phyloP scores from a whole-genome alignment of 805 yeast genomes.

The Metschnikowia similis region DNA sequence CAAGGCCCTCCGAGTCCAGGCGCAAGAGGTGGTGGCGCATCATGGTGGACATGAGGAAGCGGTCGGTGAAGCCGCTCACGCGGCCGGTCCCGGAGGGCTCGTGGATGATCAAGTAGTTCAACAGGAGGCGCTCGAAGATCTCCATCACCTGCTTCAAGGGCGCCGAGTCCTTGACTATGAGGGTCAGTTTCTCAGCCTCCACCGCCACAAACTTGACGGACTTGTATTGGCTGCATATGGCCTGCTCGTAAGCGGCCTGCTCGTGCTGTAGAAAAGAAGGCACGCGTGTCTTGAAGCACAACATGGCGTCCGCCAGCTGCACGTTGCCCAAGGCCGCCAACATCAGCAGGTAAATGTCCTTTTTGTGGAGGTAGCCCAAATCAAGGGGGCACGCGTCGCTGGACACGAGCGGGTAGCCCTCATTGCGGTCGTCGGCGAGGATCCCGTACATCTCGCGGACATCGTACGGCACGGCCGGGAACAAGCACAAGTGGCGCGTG shows the following conservation, averaged over 20 bases:
- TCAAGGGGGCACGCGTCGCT: constrained; percentile 22
- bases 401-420: constrained; percentile 38
- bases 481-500: constrained; percentile 28
- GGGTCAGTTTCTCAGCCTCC: constrained; percentile 14
- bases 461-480: constrained; percentile 26
- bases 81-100: constrained; percentile 13
- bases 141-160: constrained; percentile 33
- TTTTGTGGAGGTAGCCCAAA: constrained; percentile 35
- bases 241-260: constrained; percentile 7
- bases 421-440: constrained; percentile 32
- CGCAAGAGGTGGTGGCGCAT: constrained; percentile 24
- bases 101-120: constrained; percentile 32
- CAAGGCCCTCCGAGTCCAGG: constrained; percentile 6
- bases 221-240: background rate
- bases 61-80: constrained; percentile 36
- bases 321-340: constrained; percentile 12
- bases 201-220: constrained; percentile 7
- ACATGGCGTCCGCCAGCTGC: constrained; percentile 9
- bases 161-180: constrained; percentile 27
- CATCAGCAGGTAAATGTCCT: constrained; percentile 18
- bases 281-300: constrained; percentile 11
- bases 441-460: constrained; percentile 17
- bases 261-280: constrained; percentile 3
- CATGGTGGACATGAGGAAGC: constrained; percentile 30
- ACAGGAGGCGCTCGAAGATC: constrained; percentile 34